These are phyloP conservation scores for Spathaspora arborariae DNA, from an alignment of 805 yeast species.

Conservation along the genomic window DNA sequence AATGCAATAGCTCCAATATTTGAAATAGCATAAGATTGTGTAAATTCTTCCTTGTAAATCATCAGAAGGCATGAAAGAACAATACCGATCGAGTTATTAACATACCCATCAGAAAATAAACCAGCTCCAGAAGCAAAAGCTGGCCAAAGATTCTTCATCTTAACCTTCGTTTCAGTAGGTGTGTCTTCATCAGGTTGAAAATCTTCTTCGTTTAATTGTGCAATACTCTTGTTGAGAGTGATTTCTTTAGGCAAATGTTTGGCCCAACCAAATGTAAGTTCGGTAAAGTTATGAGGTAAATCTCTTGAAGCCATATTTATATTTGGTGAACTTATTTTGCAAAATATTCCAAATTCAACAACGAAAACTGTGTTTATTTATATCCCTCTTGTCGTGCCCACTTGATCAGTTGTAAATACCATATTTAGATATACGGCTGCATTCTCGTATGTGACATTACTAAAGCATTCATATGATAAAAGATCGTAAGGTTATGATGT, in stretches of 20 bases:
- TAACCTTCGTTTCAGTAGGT: constrained; percentile 13
- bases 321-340: neutral
- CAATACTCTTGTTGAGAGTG: constrained; percentile 28
- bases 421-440: neutral
- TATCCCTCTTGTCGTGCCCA: neutral
- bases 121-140: constrained; percentile 88
- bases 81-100: constrained; percentile 78
- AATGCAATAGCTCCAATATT: constrained; percentile 87
- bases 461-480: neutral
- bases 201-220: constrained; percentile 16
- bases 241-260: constrained; percentile 41
- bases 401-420: neutral
- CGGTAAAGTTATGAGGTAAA: constrained; percentile 40
- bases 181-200: constrained; percentile 22
- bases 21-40: constrained; percentile 63
- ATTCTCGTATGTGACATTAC: neutral
- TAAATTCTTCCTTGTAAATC: constrained; percentile 63
- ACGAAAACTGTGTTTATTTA: neutral
- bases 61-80: constrained; percentile 65
- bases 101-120: constrained; percentile 88
- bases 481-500: neutral
- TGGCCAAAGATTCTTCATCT: constrained; percentile 46
- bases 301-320: constrained; percentile 41
- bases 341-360: neutral
- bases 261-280: constrained; percentile 40